phyloP scores from a whole-genome alignment of 1,284 basidiomycete genomes.

The Xanthoconium separans region DNA sequence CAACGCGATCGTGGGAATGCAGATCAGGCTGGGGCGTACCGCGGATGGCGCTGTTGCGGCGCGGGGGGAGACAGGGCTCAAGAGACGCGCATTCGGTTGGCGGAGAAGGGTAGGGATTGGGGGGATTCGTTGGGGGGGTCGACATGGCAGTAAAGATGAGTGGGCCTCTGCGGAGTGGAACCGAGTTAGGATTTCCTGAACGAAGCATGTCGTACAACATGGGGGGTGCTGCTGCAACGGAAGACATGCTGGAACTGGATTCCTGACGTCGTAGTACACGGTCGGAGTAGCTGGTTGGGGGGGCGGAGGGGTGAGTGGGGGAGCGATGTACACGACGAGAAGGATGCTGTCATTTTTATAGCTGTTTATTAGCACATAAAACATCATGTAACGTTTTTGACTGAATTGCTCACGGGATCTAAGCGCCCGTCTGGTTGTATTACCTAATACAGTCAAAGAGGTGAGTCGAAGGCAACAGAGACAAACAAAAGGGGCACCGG shows the following conservation, averaged over 20 bases:
- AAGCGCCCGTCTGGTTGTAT: conserved; percentile 21
- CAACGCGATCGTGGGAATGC: conserved; percentile 4
- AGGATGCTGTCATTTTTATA: too few species aligned
- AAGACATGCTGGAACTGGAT: conserved; percentile 9
- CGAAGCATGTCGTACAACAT: conserved; percentile 27
- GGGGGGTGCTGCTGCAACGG: conserved; percentile 1
- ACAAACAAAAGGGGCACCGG: conserved; percentile 17
- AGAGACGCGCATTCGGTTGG: conserved; percentile 24
- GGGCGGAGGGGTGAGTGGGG: conserved; percentile 19
- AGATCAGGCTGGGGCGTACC: neutral
- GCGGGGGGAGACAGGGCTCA: conserved; percentile 1
- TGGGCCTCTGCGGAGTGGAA: conserved; percentile 35
- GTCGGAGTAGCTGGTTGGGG: conserved; percentile 22
- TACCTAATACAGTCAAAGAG: conserved; percentile 23
- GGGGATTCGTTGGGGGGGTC: neutral
- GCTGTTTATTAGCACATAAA: neutral
- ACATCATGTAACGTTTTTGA: conserved; percentile 9
- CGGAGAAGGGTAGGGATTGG: conserved; percentile 28
- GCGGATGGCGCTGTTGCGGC: conserved; percentile 7
- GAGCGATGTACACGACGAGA: neutral
- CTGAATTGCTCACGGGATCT: conserved; percentile 20
- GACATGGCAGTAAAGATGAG: conserved; percentile 42
- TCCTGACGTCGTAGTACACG: conserved; percentile 8
- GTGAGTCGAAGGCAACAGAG: conserved; percentile 5
- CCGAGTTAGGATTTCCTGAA: conserved; percentile 15